Evolutionary conservation across 495 filamentous ascomycete species (phyloP), one percentile per base, ranked within the genome.

Genomic region (Melanomma pulvis-pyrius): DNA sequence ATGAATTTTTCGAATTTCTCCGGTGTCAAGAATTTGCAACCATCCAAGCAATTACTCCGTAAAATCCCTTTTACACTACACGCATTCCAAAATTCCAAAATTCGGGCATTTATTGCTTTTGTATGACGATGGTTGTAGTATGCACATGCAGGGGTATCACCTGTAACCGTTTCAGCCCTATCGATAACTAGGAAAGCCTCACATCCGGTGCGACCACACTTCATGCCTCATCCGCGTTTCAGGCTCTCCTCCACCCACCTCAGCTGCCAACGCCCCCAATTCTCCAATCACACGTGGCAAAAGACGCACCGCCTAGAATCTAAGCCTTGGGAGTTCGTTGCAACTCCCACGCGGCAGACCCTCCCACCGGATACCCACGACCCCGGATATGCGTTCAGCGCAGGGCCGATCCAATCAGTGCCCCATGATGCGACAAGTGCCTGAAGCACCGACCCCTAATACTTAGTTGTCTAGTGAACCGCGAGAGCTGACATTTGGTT

Each of bases 121-220:
- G 39, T 44, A 44, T 44, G n/a, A 44, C 39, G 17, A 12, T 4
- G n/a, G 39, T 44, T 44, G 39, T 44, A 34, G 30, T 12, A 12
- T 5, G 30, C 12, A 12, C n/a, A 15, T 44, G 39, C 39, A 11
- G 39, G 48, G 39, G 39, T 44, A 44, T 11, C 4, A 44, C 39
- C n/a, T 57, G 51, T 36, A 24, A 57, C 54, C 25, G 54, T 57
- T 57, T 57, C 54, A 57, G 54, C 54, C 54, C 32, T 57, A 57
- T 32, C 30, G 21, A 21, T 24, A 39, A 24, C 3, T n/a, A 19
- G 30, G 19, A 39, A 46, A 29, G 39, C 39, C 39, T 44, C 39
- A 44, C 39, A 44, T 44, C 39, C 39, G 39, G 39, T 3, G 17
- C 17, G 13, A 7, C 17, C 32, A 46, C 21, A 7, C 13, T 3